Evolutionary conservation across 495 filamentous ascomycete species (phyloP), one percentile per base, ranked within the genome.

Genomic region (Antarctomyces pellizariae): DNA sequence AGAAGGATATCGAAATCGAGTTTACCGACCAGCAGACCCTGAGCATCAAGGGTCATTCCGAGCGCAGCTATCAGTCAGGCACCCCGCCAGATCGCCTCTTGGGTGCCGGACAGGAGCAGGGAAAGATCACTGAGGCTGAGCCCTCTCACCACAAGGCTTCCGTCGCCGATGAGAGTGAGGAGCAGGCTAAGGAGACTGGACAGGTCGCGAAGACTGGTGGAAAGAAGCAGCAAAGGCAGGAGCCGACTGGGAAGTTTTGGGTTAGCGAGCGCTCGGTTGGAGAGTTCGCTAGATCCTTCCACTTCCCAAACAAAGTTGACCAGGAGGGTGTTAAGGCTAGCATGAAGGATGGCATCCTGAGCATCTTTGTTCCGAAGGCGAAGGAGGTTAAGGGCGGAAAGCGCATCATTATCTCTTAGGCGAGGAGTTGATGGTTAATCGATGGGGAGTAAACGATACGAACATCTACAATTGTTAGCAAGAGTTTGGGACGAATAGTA

Each of bases 21-120:
- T 91, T 91, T 58, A 66, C 63, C 26, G 83, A 91, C 43, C 49
- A 58, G 3, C 59, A 75, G 26, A 91, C 75, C 8, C 52, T 95
- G 3, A 56, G 67, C 25, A 62, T 92, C 44, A 59, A 59, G 28
- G 84, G 83, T 22, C 64, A 50, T 24, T 56, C 61, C 14, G 71
- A 78, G 41, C 61, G 64, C 34, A 46, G 45, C 20, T 62, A 67
- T 43, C 46, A 51, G 22, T 39, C 53, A 28, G 42, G 48, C 25
- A 52, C 38, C 14, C 49, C 46, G 3, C 44, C 49, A 26, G 56
- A 6, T 6, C 6, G 6, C 6, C 19, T 21, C 6, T 32, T 50
- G 38, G 10, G 24, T 22, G 16, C 33, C 25, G 12, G 37, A 43
- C 26, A 17, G 6, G 19, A 7, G 3, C 29, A 3, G 13, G 24